A percentile compares a stretch with the other conserved stretches of the same genome.
Conservation (phyloP, 768 basidiomycete genomes). For the Leccinum incarnatum region DNA sequence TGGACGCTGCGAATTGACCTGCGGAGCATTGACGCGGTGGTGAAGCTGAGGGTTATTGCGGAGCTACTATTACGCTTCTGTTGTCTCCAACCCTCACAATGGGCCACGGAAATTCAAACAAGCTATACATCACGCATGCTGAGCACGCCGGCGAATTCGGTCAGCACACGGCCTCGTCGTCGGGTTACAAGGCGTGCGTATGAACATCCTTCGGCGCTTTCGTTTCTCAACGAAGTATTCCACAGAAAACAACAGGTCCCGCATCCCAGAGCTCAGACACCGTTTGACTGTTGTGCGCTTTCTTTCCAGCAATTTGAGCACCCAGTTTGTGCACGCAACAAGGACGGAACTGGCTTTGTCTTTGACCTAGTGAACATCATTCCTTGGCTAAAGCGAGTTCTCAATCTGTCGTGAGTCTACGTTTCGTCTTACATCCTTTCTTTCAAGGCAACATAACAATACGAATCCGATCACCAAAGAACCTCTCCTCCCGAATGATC, state of each 20-base stretch:
- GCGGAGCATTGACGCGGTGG: constrained; percentile 23
- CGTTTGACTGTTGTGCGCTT: constrained; percentile 90
- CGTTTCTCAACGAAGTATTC: constrained; percentile 4
- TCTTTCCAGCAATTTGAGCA: constrained; percentile 88
- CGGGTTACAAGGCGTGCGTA: constrained; percentile 66
- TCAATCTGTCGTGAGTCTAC: constrained; percentile 2
- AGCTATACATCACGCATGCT: constrained; percentile 86
- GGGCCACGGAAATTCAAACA: constrained; percentile 86
- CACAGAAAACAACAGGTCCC: constrained; percentile 65
- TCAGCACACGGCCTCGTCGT: constrained; percentile 78
- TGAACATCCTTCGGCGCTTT: not conserved
- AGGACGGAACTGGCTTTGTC: constrained; percentile 75
- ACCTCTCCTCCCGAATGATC: constrained; percentile 63
- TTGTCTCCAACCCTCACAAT: constrained; percentile 33
- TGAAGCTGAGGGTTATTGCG: not conserved
- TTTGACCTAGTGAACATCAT: constrained; percentile 93
- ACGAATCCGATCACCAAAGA: constrained; percentile 75
- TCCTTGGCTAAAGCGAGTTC: constrained; percentile 84
- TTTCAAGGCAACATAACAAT: constrained; percentile 73
- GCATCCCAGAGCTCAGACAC: constrained; percentile 62
- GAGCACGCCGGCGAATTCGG: constrained; percentile 82
- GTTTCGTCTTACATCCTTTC: constrained; percentile 7
- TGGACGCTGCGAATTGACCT: constrained; percentile 22
- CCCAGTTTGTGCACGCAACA: constrained; percentile 84
- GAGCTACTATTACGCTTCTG: not conserved